These are phyloP conservation scores for Pythium sukuiense DNA, from an alignment of 352 stramenopile species.

Conservation along the genomic window DNA sequence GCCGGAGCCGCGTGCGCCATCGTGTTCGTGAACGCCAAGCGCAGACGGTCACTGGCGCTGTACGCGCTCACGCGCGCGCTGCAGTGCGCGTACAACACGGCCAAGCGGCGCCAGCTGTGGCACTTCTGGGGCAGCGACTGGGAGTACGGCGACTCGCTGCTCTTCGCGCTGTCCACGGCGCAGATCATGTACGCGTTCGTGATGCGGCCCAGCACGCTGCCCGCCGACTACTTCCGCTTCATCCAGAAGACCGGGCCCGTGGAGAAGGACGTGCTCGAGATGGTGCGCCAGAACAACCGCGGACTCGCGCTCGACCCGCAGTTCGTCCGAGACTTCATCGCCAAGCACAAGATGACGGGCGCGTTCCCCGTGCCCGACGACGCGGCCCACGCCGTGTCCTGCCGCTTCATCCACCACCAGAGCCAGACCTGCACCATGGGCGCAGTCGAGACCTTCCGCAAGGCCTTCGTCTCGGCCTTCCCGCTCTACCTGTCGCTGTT, in stretches of 20 bases:
- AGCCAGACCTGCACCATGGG: conserved; percentile 49
- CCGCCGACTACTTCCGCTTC: conserved; percentile 80
- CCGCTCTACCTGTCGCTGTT: conserved; percentile 85
- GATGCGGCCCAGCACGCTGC: conserved; percentile 69
- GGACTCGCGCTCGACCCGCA: conserved; percentile 38
- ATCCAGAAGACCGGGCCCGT: conserved; percentile 75
- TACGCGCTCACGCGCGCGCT: conserved; percentile 82
- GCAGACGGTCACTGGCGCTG: conserved; percentile 72
- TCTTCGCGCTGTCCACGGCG: conserved; percentile 75
- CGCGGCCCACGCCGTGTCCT: conserved; percentile 45
- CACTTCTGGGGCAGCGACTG: conserved; percentile 89
- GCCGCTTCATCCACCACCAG: conserved; percentile 61
- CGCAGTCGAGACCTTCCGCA: conserved; percentile 51
- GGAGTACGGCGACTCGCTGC: conserved; percentile 73
- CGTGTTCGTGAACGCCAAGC: conserved; percentile 64
- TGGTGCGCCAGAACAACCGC: conserved; percentile 67
- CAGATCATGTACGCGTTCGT: conserved; percentile 89
- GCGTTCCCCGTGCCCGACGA: conserved; percentile 35
- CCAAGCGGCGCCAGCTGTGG: conserved; percentile 74
- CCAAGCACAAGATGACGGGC: conserved; percentile 33
- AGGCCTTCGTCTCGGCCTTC: conserved; percentile 64
- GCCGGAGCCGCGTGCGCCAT: conserved; percentile 62
- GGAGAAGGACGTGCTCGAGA: conserved; percentile 55
- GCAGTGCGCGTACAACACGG: conserved; percentile 86
- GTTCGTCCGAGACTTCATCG: conserved; percentile 44